Evolutionary conservation across 2,329 filamentous ascomycete species (phyloP).

Genomic region (Aphanoascus verrucosus): DNA sequence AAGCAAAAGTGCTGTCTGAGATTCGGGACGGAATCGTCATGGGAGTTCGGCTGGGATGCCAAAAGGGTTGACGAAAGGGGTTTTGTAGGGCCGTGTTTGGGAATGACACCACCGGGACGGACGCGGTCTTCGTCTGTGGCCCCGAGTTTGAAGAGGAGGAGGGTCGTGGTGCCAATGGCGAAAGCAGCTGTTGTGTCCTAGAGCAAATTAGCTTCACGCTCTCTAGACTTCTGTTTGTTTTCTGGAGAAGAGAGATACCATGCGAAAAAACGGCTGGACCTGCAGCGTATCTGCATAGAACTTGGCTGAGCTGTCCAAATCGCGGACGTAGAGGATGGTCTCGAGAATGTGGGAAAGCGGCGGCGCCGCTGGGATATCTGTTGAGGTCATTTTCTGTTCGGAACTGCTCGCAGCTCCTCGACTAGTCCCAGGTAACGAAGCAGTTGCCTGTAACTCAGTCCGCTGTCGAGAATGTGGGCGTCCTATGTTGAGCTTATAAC

Average conservation of each 20-base stretch:
- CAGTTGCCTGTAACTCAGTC: too few relatives aligned
- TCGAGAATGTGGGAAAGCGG: slow-evolving; percentile 23
- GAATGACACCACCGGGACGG: slow-evolving; percentile 12
- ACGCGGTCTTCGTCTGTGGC: slow-evolving; percentile 10
- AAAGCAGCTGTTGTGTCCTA: slow-evolving; percentile 18
- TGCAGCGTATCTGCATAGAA: slow-evolving; percentile 23
- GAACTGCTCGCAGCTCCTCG: neutral
- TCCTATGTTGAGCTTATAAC: neutral
- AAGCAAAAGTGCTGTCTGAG: slow-evolving; percentile 25
- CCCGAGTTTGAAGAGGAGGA: slow-evolving; percentile 19
- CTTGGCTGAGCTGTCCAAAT: slow-evolving; percentile 17
- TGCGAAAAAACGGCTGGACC: slow-evolving; percentile 15
- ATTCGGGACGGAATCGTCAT: neutral
- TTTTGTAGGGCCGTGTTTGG: slow-evolving; percentile 12
- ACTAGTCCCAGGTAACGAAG: too few relatives aligned
- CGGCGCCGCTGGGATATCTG: slow-evolving; percentile 19
- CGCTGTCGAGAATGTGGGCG: too few relatives aligned
- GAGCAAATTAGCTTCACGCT: neutral
- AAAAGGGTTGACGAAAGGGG: neutral
- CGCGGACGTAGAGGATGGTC: slow-evolving; percentile 23
- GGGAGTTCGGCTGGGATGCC: neutral
- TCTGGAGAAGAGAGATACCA: neutral
- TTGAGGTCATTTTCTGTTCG: slow-evolving; percentile 3
- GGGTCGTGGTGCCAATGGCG: slow-evolving; percentile 23
- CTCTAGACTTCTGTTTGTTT: neutral